These are phyloP conservation scores for Fusarium cyanostomum DNA, from an alignment of 2,329 filamentous ascomycete species.

Conservation along the genomic window DNA sequence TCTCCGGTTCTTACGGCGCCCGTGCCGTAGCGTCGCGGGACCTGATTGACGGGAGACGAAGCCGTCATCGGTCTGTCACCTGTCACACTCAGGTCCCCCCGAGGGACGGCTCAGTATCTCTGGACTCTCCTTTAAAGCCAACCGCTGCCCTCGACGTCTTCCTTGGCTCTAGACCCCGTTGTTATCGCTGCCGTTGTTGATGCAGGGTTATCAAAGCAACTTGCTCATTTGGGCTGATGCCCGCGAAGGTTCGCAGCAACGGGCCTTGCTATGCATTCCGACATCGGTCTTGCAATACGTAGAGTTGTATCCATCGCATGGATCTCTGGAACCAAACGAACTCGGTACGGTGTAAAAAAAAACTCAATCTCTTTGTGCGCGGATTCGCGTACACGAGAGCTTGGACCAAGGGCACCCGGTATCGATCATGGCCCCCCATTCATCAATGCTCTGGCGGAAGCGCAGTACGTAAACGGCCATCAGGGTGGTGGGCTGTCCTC, in stretches of 20 bases:
- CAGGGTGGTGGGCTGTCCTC: conserved; percentile 19
- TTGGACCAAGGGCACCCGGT: conserved; percentile 4
- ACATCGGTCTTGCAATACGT: conserved; percentile 1
- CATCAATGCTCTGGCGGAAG: conserved; percentile 5
- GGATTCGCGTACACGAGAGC: conserved; percentile 12
- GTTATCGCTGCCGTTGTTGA: conserved; percentile 18
- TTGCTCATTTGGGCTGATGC: conserved; percentile 16
- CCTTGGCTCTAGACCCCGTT: conserved; percentile 15
- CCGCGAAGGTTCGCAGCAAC: conserved; percentile 12
- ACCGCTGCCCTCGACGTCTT: conserved; percentile 1
- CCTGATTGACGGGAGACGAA: conserved; percentile 28
- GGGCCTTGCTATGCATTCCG: conserved; percentile 4
- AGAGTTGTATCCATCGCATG: background rate
- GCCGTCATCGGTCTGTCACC: conserved; percentile 24
- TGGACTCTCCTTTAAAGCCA: background rate
- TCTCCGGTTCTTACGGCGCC: conserved; percentile 31
- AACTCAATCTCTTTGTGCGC: conserved; percentile 10
- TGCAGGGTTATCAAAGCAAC: conserved; percentile 21
- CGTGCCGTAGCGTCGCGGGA: conserved; percentile 32
- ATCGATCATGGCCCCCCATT: background rate
- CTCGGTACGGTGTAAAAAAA: background rate
- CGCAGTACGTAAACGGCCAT: conserved; percentile 19
- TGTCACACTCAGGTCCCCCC: conserved; percentile 1
- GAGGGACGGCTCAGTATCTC: conserved; percentile 2
- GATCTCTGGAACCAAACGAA: conserved; percentile 18